phyloP scores from a whole-genome alignment of 176 grass and related monocot genomes.

The Eleusine coracana region DNA sequence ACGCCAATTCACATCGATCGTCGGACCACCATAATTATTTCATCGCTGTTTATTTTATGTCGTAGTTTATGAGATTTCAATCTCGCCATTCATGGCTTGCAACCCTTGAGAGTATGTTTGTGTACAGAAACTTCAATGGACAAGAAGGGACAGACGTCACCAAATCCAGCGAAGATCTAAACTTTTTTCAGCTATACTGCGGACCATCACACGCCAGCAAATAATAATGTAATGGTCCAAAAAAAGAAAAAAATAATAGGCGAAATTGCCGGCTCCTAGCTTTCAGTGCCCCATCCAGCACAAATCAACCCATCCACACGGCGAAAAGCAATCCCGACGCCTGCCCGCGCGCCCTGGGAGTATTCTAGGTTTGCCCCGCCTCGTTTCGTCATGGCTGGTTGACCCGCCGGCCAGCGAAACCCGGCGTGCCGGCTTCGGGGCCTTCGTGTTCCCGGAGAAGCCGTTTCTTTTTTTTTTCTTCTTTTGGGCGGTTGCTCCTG shows the following conservation, averaged over 20 bases:
- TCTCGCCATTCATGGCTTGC: too few species aligned
- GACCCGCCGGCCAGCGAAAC: constrained; percentile 51
- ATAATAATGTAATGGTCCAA: not conserved
- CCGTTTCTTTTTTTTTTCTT: not conserved
- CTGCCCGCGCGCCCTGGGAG: not conserved
- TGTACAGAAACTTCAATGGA: too few species aligned
- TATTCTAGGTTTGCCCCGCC: not conserved
- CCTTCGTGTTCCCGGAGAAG: constrained; percentile 35
- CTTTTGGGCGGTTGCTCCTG: not conserved
- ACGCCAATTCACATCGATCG: not conserved
- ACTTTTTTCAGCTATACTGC: too few species aligned
- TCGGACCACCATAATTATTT: not conserved
- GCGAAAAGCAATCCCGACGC: constrained; percentile 24
- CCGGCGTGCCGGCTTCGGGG: constrained; percentile 50
- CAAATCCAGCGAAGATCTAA: too few species aligned
- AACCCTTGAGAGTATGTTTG: too few species aligned
- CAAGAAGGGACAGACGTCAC: too few species aligned
- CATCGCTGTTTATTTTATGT: too few species aligned
- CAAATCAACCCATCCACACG: constrained; percentile 35
- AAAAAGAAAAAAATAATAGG: not conserved
- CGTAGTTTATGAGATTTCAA: too few species aligned
- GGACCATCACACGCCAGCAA: not conserved
- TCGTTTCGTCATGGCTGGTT: not conserved
- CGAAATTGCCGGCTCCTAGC: constrained; percentile 23
- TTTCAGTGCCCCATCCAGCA: constrained; percentile 57